Base-by-base conservation (phyloP, 1,139 yeast species). In the Yamadazyma spencermartinsiae region DNA sequence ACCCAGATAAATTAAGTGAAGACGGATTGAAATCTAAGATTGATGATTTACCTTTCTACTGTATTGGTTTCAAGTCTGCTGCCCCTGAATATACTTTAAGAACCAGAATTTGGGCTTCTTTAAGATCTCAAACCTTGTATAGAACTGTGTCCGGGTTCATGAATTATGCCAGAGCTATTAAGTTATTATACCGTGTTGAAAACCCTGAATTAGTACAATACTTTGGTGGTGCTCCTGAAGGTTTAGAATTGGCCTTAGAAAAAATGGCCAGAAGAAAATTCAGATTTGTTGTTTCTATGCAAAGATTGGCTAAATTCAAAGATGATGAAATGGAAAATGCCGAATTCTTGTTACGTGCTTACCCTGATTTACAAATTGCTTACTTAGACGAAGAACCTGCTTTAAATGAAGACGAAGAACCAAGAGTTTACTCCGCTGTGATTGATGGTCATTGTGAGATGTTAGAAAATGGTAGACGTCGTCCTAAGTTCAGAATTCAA, bases 261-360 rank as follows among this genome's bases (percentile, higher is more conserved):
- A 86, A 92, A 62, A 94, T 92, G 98, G 98, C 99, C 26, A 86
- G 98, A 76, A 84, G 99, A 75, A 92, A 94, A 73, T 94, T 92
- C 79, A 88, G 89, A 74, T 90, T 92, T 60, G 77, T 90, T 64
- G 96, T 92, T 59, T 87, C 98, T 37, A 92, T 92, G 98, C 98
- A 92, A 76, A 86, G 98, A 80, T 79, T 92, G 63, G 80, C 97
- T 50, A 94, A 92, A 68, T 92, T 92, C 71, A 86, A 90, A 66
- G 95, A 96, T 47, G 97, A 92, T 58, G 98, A 92, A 72, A 77
- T 88, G 80, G 98, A 92, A 73, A 92, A 92, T 62, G 96, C 98
- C 43, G 98, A 92, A 68, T 92, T 92, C 68, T 81, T 92, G 71
- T 80, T 92, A 57, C 87, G 98, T 71, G 98, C 98, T 57, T 92